These are phyloP conservation scores for Candida oleophila DNA, from an alignment of 805 yeast species.

Conservation along the genomic window DNA sequence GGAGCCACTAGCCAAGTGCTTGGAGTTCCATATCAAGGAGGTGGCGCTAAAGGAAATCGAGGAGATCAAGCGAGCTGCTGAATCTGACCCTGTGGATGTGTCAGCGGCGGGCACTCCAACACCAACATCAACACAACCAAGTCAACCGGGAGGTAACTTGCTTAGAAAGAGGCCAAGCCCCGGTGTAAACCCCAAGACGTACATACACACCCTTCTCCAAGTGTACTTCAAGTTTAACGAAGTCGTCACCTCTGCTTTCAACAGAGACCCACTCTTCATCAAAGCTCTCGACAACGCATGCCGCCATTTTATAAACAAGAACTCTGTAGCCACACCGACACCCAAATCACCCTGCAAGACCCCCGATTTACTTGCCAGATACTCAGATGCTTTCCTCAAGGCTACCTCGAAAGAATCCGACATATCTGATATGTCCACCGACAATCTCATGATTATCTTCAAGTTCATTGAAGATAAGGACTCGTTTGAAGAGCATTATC, in stretches of 20 bases:
- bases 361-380: slow-evolving; percentile 88
- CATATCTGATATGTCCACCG: slow-evolving; percentile 72
- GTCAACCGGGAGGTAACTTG: neutral
- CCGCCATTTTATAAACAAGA: slow-evolving; percentile 75
- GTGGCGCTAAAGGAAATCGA: slow-evolving; percentile 52
- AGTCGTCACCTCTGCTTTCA: slow-evolving; percentile 67
- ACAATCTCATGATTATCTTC: slow-evolving; percentile 83
- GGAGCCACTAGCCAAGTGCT: slow-evolving; percentile 70
- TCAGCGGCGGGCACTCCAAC: slow-evolving; percentile 9
- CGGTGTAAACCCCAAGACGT: slow-evolving; percentile 69
- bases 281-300: slow-evolving; percentile 91
- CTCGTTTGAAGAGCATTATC: slow-evolving; percentile 89
- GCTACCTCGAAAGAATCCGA: slow-evolving; percentile 71
- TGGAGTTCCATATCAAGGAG: slow-evolving; percentile 67
- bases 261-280: slow-evolving; percentile 72
- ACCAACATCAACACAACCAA: slow-evolving; percentile 7
- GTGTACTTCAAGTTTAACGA: slow-evolving; percentile 67
- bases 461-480: slow-evolving; percentile 91
- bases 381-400: slow-evolving; percentile 79
- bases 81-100: slow-evolving; percentile 6
- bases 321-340: slow-evolving; percentile 72
- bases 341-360: slow-evolving; percentile 68
- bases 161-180: slow-evolving; percentile 16
- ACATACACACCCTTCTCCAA: slow-evolving; percentile 71
- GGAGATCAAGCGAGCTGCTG: slow-evolving; percentile 42